Evolutionary conservation across 139 green algal genomes (phyloP), one percentile per base, ranked within the genome.

Genomic region (Nannochloris sp.): DNA sequence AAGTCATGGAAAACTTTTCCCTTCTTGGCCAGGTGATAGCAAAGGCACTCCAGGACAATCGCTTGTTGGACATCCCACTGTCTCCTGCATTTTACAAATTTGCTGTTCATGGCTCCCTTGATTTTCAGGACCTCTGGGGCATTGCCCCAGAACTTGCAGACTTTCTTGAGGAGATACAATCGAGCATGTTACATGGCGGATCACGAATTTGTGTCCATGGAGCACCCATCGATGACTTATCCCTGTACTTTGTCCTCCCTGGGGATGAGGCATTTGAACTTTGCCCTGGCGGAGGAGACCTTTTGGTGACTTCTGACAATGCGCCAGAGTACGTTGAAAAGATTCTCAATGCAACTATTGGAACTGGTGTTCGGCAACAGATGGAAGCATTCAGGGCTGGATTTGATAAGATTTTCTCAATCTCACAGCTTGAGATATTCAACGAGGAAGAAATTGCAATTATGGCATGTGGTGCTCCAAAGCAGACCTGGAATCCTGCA

Each of bases 211-310:
- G 80, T 20, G 67, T 97, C 4, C 83, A 93, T 51, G 91, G 85
- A 33, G 66, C 70, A n/a, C 29, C 79, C 6, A 61, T 97, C 25
- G 82, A 89, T 30, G 92, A 96, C 67, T 79, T 98, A 28, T 96
- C 83, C 78, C 86, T 98, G n/a, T 79, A 81, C 20, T 98, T 95
- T 75, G 89, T 85, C 9, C 75, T 97, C 49, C 93, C 93, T 14
- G 91, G 90, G 10, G 73, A 87, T 56, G 75, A 79, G 2, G 72
- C 81, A 9, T 92, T 89, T 57, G 75, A 86, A 74, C 74, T 97
- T 55, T 66, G 66, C 48, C 77, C 20, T 8, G 78, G 69, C 25
- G 89, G 85, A 25, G 49, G 56, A 2, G 80, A 93, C 17, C 49
- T 81, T 30, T 31, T 62, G 8, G 88, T 97, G 40, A 78, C 69